Evolutionary conservation across 129 eudicot genomes (phyloP).

Genomic region (Lactuca sativa): DNA sequence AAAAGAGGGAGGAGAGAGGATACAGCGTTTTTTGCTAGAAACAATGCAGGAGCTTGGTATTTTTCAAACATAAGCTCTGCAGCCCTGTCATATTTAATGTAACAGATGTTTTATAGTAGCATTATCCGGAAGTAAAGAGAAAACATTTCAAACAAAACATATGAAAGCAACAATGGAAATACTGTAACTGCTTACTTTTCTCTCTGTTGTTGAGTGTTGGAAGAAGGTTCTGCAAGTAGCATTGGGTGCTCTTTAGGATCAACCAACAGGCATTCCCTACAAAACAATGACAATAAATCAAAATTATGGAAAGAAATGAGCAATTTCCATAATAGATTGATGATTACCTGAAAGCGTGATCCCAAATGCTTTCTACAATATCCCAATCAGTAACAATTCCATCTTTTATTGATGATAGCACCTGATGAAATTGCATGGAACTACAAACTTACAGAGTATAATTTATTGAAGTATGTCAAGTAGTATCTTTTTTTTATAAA

Average conservation of each 20-base stretch:
- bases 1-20: constrained; percentile 32
- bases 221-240: constrained; percentile 95
- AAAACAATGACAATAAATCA: constrained; percentile 16
- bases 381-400: constrained; percentile 97
- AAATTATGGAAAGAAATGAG: constrained; percentile 1
- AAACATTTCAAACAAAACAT: neutral
- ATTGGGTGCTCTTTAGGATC: constrained; percentile 98
- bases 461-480: neutral
- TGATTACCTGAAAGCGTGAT: constrained; percentile 85
- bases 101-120: constrained; percentile 11
- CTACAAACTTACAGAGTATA: neutral
- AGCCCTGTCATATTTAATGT: constrained; percentile 55
- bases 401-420: constrained; percentile 82
- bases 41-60: constrained; percentile 96
- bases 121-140: neutral
- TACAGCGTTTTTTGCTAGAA: constrained; percentile 97
- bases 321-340: constrained; percentile 10
- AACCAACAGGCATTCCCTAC: constrained; percentile 85
- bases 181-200: constrained; percentile 67
- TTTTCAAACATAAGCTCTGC: constrained; percentile 99
- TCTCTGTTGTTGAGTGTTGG: constrained; percentile 86
- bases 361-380: constrained; percentile 93
- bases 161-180: constrained; percentile 12
- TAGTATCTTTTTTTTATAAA: neutral
- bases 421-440: constrained; percentile 40